A percentile compares a stretch with the other conserved stretches of the same genome.
These are phyloP conservation scores for Wickerhamiella vanderwaltii DNA, from an alignment of 805 yeast genomes.

Conservation along the genomic window DNA sequence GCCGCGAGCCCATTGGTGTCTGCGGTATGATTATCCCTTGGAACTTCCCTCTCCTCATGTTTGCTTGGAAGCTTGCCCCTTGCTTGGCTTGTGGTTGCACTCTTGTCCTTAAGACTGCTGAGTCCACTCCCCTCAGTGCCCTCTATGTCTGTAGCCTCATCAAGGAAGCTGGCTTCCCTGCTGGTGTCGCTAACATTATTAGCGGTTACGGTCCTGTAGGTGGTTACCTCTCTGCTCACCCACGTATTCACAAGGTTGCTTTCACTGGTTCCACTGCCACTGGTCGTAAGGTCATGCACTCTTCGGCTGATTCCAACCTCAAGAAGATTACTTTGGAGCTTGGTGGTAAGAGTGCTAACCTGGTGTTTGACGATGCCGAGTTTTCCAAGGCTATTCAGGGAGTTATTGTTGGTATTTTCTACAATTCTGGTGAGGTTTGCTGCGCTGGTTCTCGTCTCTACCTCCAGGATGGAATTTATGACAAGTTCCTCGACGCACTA, in stretches of 20 bases:
- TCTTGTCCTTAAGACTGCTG: conserved; percentile 80
- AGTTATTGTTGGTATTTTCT: conserved; percentile 74
- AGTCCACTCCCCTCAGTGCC: conserved; percentile 83
- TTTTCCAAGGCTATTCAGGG: conserved; percentile 61
- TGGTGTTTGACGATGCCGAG: conserved; percentile 78
- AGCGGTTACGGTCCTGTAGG: conserved; percentile 84
- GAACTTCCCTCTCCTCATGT: conserved; percentile 93
- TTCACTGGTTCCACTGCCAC: conserved; percentile 92
- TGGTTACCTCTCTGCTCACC: conserved; percentile 64
- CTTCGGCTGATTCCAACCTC: conserved; percentile 67
- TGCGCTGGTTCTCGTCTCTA: conserved; percentile 89
- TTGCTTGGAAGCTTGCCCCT: conserved; percentile 91
- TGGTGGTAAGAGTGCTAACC: conserved; percentile 93
- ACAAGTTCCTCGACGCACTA: conserved; percentile 54
- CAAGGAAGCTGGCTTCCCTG: conserved; percentile 78
- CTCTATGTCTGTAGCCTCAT: conserved; percentile 57
- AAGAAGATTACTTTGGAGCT: conserved; percentile 89
- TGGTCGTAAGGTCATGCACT: conserved; percentile 71
- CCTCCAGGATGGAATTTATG: conserved; percentile 76
- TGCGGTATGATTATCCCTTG: conserved; percentile 95
- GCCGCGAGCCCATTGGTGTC: conserved; percentile 86
- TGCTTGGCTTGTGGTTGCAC: conserved; percentile 86
- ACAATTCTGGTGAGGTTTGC: conserved; percentile 93
- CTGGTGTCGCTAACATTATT: conserved; percentile 79
- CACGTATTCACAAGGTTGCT: conserved; percentile 76